phyloP scores from a whole-genome alignment of 495 filamentous ascomycete species.

The Hyaloscypha variabilis region DNA sequence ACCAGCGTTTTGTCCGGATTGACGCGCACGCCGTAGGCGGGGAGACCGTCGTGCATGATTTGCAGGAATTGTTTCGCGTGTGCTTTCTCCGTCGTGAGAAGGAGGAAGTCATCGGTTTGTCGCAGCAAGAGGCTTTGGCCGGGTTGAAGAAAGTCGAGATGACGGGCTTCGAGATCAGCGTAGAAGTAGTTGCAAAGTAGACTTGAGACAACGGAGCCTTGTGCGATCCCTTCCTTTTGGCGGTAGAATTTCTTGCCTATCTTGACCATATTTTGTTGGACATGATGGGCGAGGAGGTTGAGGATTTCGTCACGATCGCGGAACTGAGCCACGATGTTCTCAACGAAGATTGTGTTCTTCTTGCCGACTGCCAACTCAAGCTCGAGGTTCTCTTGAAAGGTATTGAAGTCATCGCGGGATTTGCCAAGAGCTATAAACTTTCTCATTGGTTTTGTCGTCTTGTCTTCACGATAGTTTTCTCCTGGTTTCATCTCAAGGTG shows the following conservation, averaged over 20 bases:
- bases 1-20: conserved; percentile 79
- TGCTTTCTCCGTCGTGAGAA: conserved; percentile 70
- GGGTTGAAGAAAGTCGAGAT: conserved; percentile 64
- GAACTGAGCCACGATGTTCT: conserved; percentile 54
- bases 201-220: conserved; percentile 86
- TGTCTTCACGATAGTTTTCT: conserved; percentile 29
- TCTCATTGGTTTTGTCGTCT: conserved; percentile 51
- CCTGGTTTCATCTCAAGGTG: conserved; percentile 70
- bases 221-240: conserved; percentile 87
- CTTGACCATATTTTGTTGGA: conserved; percentile 81
- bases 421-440: conserved; percentile 67
- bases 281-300: conserved; percentile 71
- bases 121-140: conserved; percentile 71
- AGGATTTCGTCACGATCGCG: conserved; percentile 64
- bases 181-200: conserved; percentile 95
- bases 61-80: conserved; percentile 73
- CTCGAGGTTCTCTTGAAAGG: conserved; percentile 58
- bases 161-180: conserved; percentile 73
- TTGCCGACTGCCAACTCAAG: conserved; percentile 45
- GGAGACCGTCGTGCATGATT: conserved; percentile 77
- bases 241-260: conserved; percentile 89
- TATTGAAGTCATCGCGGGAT: conserved; percentile 48
- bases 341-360: conserved; percentile 76
- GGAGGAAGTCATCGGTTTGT: conserved; percentile 89
- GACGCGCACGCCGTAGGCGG: conserved; percentile 78